These are phyloP conservation scores for Epichloe aotearoae DNA, from an alignment of 2,329 filamentous ascomycete genomes.

Conservation along the genomic window DNA sequence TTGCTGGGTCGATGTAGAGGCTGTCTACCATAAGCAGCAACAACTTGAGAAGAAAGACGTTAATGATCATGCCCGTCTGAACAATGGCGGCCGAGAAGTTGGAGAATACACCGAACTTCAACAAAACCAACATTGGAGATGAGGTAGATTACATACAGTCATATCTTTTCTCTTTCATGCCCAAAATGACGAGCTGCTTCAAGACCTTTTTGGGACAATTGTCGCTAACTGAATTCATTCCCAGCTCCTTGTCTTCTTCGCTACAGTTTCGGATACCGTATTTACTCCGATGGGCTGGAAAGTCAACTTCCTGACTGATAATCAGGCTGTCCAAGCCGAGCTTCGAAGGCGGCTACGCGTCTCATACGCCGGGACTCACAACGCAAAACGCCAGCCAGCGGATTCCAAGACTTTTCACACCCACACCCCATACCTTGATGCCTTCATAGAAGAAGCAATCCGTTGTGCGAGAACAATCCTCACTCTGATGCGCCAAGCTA, in stretches of 20 bases:
- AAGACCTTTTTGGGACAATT: background rate
- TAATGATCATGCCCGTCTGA: background rate
- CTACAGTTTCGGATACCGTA: slow-evolving; percentile 13
- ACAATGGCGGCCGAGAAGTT: slow-evolving; percentile 15
- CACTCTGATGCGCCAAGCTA: slow-evolving; percentile 15
- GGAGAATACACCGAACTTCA: slow-evolving; percentile 15
- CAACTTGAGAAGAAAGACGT: background rate
- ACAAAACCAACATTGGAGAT: slow-evolving; percentile 17
- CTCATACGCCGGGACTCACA: slow-evolving; percentile 9
- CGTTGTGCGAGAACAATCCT: slow-evolving; percentile 15
- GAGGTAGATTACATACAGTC: slow-evolving; percentile 11
- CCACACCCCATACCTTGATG: slow-evolving; percentile 21
- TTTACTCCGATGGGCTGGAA: background rate
- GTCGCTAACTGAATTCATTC: background rate
- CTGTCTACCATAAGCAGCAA: background rate
- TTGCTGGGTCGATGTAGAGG: no score
- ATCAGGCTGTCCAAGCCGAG: slow-evolving; percentile 5
- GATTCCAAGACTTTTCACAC: slow-evolving; percentile 15
- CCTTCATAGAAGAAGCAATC: slow-evolving; percentile 23
- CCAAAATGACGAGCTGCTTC: background rate
- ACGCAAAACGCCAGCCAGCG: slow-evolving; percentile 11
- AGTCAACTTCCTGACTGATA: slow-evolving; percentile 2
- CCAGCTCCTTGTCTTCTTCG: background rate
- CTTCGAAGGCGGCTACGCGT: slow-evolving; percentile 10
- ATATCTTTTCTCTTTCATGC: background rate